A percentile compares a stretch with the other conserved stretches of the same genome.
These are phyloP conservation scores for Lagerstroemia speciosa DNA, from an alignment of 345 rosid genomes.

Conservation along the genomic window DNA sequence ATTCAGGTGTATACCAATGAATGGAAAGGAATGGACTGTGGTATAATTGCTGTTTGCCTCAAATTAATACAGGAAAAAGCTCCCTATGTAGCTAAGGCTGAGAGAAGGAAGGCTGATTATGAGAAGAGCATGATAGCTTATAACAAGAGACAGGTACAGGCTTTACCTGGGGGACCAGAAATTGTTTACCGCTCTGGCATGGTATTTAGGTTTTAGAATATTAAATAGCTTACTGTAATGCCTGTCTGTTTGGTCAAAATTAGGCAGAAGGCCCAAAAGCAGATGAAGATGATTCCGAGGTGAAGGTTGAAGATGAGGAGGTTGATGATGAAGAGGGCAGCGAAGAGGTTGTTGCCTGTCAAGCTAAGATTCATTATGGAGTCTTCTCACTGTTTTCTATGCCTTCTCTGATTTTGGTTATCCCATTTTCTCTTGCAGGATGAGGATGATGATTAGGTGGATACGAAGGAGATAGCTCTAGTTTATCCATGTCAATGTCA, in stretches of 20 bases:
- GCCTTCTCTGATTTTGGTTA: background rate
- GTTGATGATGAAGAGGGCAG: conserved; percentile 72
- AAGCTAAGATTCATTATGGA: background rate
- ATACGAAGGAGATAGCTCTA: conserved; percentile 17
- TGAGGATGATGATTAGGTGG: conserved; percentile 62
- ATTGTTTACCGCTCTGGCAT: background rate
- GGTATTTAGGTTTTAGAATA: no score
- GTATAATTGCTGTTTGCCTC: background rate
- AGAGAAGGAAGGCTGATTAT: conserved; percentile 75
- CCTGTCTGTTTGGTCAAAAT: background rate
- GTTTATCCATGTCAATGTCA: conserved; percentile 33
- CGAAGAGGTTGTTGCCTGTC: conserved; percentile 36
- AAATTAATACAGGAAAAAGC: conserved; percentile 57
- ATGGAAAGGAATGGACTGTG: background rate
- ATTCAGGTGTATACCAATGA: background rate
- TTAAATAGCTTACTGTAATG: background rate
- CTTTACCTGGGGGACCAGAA: background rate
- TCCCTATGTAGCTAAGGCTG: conserved; percentile 72
- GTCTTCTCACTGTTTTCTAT: background rate
- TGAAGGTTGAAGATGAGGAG: conserved; percentile 78
- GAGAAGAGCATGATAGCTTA: conserved; percentile 91
- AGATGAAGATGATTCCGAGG: conserved; percentile 80
- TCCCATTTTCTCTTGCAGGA: conserved; percentile 37
- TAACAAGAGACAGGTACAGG: conserved; percentile 60
- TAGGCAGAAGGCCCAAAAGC: conserved; percentile 68